phyloP scores from a whole-genome alignment of 1,139 yeast species.

The Hanseniaspora sp. region DNA sequence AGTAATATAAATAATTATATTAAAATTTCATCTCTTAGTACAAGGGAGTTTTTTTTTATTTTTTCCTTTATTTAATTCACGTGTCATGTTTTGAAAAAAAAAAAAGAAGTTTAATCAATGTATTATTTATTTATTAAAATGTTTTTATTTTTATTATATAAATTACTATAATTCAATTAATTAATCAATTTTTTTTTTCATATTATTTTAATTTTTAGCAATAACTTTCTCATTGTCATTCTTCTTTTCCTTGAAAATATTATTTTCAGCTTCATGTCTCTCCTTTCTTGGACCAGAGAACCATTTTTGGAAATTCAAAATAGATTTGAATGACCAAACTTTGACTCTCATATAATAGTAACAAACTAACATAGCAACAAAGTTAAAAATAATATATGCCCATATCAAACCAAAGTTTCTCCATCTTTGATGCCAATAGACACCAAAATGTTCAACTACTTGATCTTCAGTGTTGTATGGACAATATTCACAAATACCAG shows the following conservation, averaged over 20 bases:
- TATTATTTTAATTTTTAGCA: neutral
- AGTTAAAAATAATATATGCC: constrained; percentile 39
- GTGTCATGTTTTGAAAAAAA: too few relatives aligned
- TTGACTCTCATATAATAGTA: constrained; percentile 32
- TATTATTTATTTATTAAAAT: too few relatives aligned
- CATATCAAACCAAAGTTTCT: constrained; percentile 48
- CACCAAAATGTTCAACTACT: constrained; percentile 37
- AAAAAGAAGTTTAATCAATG: too few relatives aligned
- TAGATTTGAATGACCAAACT: constrained; percentile 26
- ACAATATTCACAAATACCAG: constrained; percentile 39
- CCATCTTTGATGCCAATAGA: constrained; percentile 41
- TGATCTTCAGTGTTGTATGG: constrained; percentile 36
- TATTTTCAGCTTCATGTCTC: constrained; percentile 35
- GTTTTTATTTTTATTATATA: neutral
- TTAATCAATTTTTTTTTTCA: neutral
- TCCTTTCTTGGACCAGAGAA: constrained; percentile 31
- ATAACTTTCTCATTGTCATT: constrained; percentile 31
- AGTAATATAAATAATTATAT: too few relatives aligned
- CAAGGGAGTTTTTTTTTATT: too few relatives aligned
- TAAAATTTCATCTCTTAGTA: too few relatives aligned
- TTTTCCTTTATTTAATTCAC: too few relatives aligned
- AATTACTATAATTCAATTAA: neutral
- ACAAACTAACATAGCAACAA: constrained; percentile 34
- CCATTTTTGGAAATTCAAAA: constrained; percentile 29
- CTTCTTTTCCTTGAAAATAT: constrained; percentile 31